phyloP scores from a whole-genome alignment of 108 stramenopile species.

The Skeletonema menzelii region DNA sequence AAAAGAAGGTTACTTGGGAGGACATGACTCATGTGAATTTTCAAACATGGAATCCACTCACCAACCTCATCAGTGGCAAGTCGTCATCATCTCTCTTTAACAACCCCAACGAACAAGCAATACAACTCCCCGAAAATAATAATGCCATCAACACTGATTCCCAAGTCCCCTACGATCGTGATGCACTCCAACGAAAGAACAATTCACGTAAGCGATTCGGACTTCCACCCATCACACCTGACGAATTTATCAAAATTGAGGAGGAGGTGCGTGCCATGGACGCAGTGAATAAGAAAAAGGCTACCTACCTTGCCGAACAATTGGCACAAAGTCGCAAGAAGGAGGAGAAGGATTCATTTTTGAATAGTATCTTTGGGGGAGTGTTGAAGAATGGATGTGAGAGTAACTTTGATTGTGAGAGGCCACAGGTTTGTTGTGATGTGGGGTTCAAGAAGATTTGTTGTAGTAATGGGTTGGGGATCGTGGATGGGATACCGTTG shows the following conservation, averaged over 20 bases:
- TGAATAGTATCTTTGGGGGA: slow-evolving; percentile 70
- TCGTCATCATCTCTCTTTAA: slow-evolving; percentile 30
- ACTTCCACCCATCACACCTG: slow-evolving; percentile 65
- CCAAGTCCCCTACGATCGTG: slow-evolving; percentile 20
- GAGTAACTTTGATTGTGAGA: slow-evolving; percentile 76
- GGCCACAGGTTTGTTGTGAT: slow-evolving; percentile 84
- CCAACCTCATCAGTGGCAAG: slow-evolving; percentile 1
- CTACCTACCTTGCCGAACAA: slow-evolving; percentile 30
- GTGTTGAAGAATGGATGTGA: slow-evolving; percentile 77
- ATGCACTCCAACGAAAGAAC: slow-evolving; percentile 70
- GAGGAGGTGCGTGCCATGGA: slow-evolving; percentile 61
- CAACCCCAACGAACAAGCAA: slow-evolving; percentile 23
- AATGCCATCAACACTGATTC: neutral
- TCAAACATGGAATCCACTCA: slow-evolving; percentile 29
- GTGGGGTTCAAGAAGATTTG: slow-evolving; percentile 87
- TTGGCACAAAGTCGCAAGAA: slow-evolving; percentile 32
- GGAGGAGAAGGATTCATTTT: slow-evolving; percentile 50
- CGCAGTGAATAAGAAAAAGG: slow-evolving; percentile 53
- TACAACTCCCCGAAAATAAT: neutral
- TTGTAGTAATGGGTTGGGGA: slow-evolving; percentile 54
- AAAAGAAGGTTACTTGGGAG: neutral
- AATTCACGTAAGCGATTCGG: slow-evolving; percentile 73
- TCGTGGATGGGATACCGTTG: slow-evolving; percentile 45
- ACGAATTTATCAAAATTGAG: slow-evolving; percentile 72
- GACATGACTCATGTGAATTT: slow-evolving; percentile 16